Percentiles rank a stretch among this genome's conserved stretches.
Conservation (phyloP, 345 rosid species). For the Ceriops tagal region DNA sequence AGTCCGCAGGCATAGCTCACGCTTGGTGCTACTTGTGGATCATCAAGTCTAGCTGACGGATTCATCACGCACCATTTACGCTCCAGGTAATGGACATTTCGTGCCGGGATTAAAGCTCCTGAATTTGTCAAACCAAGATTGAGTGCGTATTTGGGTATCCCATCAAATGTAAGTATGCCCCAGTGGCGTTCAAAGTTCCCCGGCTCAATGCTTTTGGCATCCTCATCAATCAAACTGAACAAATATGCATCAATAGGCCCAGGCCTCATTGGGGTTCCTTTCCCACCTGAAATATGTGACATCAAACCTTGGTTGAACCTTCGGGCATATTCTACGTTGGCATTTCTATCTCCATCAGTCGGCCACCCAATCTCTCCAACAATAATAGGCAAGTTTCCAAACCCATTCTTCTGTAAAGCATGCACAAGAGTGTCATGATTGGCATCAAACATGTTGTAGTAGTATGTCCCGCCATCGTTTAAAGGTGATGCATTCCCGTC, state of each 20-base stretch:
- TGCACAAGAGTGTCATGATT: constrained; percentile 72
- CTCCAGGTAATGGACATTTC: constrained; percentile 43
- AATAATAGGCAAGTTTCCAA: constrained; percentile 59
- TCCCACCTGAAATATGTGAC: constrained; percentile 43
- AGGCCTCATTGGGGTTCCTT: constrained; percentile 67
- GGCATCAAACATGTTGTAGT: constrained; percentile 86
- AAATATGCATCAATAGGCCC: constrained; percentile 65
- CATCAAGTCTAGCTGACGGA: constrained; percentile 55
- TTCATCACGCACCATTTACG: constrained; percentile 84
- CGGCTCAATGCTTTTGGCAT: constrained; percentile 62
- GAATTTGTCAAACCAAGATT: constrained; percentile 81
- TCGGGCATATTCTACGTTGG: constrained; percentile 48
- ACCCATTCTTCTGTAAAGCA: constrained; percentile 78
- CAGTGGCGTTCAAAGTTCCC: constrained; percentile 48
- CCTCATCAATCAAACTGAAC: constrained; percentile 80
- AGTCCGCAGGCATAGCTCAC: constrained; percentile 77
- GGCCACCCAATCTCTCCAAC: constrained; percentile 97
- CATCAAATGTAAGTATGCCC: constrained; percentile 35
- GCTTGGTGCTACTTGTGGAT: constrained; percentile 54
- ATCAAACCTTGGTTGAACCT: constrained; percentile 83
- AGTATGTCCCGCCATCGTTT: constrained; percentile 70
- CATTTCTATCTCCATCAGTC: constrained; percentile 67
- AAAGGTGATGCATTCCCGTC: constrained; percentile 48
- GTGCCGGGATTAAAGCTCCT: constrained; percentile 54
- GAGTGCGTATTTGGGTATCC: constrained; percentile 57